Evolutionary conservation across 768 basidiomycete species (phyloP).

Genomic region (Psilocybe cubensis): DNA sequence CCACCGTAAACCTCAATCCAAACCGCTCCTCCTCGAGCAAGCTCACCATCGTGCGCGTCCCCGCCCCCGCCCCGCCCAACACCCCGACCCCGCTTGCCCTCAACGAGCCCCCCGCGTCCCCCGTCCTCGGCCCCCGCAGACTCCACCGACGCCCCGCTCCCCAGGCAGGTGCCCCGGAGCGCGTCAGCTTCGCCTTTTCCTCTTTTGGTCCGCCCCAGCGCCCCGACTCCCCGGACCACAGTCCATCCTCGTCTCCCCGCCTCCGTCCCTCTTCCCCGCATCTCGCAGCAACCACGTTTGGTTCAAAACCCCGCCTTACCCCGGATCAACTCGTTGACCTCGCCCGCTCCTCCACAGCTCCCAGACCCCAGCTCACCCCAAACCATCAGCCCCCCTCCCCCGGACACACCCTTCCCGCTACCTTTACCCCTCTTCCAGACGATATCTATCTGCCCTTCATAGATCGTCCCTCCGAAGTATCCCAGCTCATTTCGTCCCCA

Average conservation of each 20-base stretch:
- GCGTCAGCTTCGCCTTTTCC: slow-evolving; percentile 60
- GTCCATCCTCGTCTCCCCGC: slow-evolving; percentile 47
- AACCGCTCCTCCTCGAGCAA: slow-evolving; percentile 60
- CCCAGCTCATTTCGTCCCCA: slow-evolving; percentile 61
- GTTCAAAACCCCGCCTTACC: slow-evolving; percentile 54
- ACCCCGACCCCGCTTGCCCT: slow-evolving; percentile 28
- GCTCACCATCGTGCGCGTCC: slow-evolving; percentile 77
- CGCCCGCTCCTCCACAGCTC: slow-evolving; percentile 62
- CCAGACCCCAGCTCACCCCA: slow-evolving; percentile 19
- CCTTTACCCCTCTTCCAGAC: slow-evolving; percentile 76
- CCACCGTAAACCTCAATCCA: slow-evolving; percentile 53
- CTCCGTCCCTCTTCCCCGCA: slow-evolving; percentile 53
- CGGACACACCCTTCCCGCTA: slow-evolving; percentile 43
- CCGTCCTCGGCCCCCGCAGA: slow-evolving; percentile 27
- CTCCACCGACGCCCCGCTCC: slow-evolving; percentile 29
- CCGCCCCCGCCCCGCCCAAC: slow-evolving; percentile 25
- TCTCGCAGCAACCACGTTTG: slow-evolving; percentile 32
- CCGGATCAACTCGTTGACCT: slow-evolving; percentile 80
- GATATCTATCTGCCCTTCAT: slow-evolving; percentile 87
- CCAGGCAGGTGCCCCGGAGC: slow-evolving; percentile 10
- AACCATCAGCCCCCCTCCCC: slow-evolving; percentile 12
- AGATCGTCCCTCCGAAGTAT: slow-evolving; percentile 78
- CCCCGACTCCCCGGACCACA: slow-evolving; percentile 8
- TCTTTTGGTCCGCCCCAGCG: slow-evolving; percentile 46
- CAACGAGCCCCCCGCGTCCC: slow-evolving; percentile 38